A percentile compares a stretch with the other conserved stretches of the same genome.
Evolutionary conservation across 2,329 filamentous ascomycete genomes (phyloP).

Genomic region (Drechslera avenae): DNA sequence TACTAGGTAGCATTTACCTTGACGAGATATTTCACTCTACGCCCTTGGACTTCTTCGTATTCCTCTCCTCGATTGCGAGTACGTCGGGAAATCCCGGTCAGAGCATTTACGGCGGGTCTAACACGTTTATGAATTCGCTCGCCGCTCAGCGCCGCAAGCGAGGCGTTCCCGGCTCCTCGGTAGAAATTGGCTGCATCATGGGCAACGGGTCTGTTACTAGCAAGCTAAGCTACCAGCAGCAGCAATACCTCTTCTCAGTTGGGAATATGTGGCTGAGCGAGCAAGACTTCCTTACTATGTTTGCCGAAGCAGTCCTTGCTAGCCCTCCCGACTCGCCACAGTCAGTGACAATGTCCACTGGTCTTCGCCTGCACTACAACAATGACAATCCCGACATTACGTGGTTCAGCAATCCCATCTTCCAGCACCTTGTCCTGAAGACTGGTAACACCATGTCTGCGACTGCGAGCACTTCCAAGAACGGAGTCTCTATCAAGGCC

Average conservation of each 20-base stretch:
- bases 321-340: neutral
- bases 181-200: neutral
- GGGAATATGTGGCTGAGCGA: constrained; percentile 9
- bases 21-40: constrained; percentile 10
- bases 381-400: too few species aligned
- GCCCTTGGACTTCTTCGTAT: constrained; percentile 40
- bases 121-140: constrained; percentile 48
- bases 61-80: constrained; percentile 32
- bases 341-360: neutral
- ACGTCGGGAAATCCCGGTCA: constrained; percentile 46
- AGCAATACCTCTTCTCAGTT: too few species aligned
- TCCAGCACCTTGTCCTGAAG: too few species aligned
- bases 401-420: too few species aligned
- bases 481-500: too few species aligned
- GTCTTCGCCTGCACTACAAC: too few species aligned
- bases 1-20: constrained; percentile 27
- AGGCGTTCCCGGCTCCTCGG: constrained; percentile 24
- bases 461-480: too few species aligned
- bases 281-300: constrained; percentile 18
- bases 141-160: constrained; percentile 45
- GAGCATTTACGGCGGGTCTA: constrained; percentile 54
- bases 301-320: constrained; percentile 15
- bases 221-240: neutral
- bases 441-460: too few species aligned
- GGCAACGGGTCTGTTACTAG: constrained; percentile 16